Percentiles rank a stretch among this genome's conserved stretches.
phyloP scores from a whole-genome alignment of 352 stramenopile species.

The Globisporangium mamillatum region DNA sequence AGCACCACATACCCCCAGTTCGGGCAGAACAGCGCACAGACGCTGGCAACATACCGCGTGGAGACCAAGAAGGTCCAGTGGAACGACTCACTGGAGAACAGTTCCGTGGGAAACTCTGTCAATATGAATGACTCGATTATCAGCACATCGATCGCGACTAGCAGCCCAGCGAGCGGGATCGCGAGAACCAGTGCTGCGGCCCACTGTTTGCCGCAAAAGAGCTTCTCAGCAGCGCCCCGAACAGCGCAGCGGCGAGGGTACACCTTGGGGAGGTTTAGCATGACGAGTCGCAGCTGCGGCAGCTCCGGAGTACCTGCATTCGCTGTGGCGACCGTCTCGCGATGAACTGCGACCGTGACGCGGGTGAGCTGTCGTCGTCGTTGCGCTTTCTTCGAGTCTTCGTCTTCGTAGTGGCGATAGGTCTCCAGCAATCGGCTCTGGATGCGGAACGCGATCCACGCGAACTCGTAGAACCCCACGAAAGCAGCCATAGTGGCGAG shows the following conservation, averaged over 20 bases:
- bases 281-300: background rate
- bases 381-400: constrained; percentile 1
- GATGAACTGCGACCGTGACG: background rate
- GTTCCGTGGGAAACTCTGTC: background rate
- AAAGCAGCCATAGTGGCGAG: background rate
- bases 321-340: background rate
- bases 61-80: constrained; percentile 4
- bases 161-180: constrained; percentile 1
- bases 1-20: constrained; percentile 4
- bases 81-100: background rate
- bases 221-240: constrained; percentile 11
- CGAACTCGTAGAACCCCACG: constrained; percentile 20
- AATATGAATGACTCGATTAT: background rate
- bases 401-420: constrained; percentile 23
- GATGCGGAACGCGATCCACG: constrained; percentile 30
- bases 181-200: background rate
- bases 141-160: background rate
- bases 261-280: constrained; percentile 5
- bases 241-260: constrained; percentile 13
- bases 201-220: constrained; percentile 6
- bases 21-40: background rate
- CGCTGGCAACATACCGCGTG: background rate
- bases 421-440: constrained; percentile 27
- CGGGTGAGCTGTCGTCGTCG: background rate
- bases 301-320: background rate